Percentiles rank a stretch among this genome's conserved stretches.
phyloP scores from a whole-genome alignment of 192 early-diverging fungal species.

The Entophlyctis helioformis region DNA sequence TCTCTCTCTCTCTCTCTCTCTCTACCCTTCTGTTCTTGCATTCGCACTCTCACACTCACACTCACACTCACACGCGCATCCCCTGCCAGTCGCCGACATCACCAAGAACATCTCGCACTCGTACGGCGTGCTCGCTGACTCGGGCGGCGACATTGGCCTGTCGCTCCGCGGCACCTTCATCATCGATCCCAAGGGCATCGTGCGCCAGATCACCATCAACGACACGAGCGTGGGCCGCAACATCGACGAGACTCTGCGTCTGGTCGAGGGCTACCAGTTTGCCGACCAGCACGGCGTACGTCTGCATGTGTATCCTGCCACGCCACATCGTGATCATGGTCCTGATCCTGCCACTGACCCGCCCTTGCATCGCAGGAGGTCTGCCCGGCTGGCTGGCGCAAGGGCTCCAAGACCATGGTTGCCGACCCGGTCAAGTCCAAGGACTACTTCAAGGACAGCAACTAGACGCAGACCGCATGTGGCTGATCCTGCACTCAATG shows the following conservation, averaged over 20 bases:
- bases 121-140: constrained; percentile 39
- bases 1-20: no score
- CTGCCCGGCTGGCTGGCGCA: constrained; percentile 45
- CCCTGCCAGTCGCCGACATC: constrained; percentile 43
- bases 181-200: constrained; percentile 40
- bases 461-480: no score
- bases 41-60: background rate
- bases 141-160: constrained; percentile 22
- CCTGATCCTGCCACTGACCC: no score
- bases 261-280: constrained; percentile 53
- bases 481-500: no score
- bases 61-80: constrained; percentile 34
- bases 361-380: constrained; percentile 9
- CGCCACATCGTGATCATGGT: no score
- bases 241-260: constrained; percentile 50
- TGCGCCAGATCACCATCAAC: constrained; percentile 46
- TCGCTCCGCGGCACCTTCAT: constrained; percentile 36
- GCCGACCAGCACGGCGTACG: constrained; percentile 61
- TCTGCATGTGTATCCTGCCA: no score
- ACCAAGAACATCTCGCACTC: constrained; percentile 35
- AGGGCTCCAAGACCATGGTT: constrained; percentile 36
- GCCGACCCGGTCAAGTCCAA: constrained; percentile 27
- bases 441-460: constrained; percentile 21
- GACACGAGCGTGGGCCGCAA: constrained; percentile 46
- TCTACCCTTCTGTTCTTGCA: background rate